Conservation (phyloP, 352 stramenopile genomes). For the Phytophthora ramorum region DNA sequence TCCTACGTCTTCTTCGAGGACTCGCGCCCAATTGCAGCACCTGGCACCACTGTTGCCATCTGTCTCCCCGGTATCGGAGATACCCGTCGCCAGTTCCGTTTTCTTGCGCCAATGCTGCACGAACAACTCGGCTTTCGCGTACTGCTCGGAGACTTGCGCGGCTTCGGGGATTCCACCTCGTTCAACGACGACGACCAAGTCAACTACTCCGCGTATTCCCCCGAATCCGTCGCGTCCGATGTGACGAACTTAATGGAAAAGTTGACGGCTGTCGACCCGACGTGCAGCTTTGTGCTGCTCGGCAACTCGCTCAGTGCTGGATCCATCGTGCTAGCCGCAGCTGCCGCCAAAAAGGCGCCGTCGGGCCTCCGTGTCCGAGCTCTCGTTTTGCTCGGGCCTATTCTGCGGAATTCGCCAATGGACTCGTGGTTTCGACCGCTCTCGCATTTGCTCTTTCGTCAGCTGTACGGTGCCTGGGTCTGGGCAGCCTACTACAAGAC, state of each 20-base stretch:
- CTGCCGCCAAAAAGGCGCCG: slow-evolving; percentile 1
- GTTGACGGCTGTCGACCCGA: slow-evolving; percentile 22
- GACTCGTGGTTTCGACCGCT: slow-evolving; percentile 41
- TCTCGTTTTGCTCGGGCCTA: slow-evolving; percentile 42
- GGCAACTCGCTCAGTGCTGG: slow-evolving; percentile 50
- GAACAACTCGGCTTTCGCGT: slow-evolving; percentile 38
- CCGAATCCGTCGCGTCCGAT: slow-evolving; percentile 40
- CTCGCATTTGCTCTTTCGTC: slow-evolving; percentile 41
- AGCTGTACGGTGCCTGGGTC: slow-evolving; percentile 34
- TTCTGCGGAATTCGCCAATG: slow-evolving; percentile 39
- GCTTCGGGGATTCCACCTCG: slow-evolving; percentile 49
- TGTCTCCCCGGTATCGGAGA: slow-evolving; percentile 53
- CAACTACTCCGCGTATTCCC: slow-evolving; percentile 36
- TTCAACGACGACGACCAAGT: slow-evolving; percentile 16
- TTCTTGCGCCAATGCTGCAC: slow-evolving; percentile 49
- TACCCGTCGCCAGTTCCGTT: slow-evolving; percentile 48
- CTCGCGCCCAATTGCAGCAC: slow-evolving; percentile 28
- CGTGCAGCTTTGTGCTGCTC: slow-evolving; percentile 40
- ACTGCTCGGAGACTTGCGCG: slow-evolving; percentile 49
- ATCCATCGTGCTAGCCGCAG: slow-evolving; percentile 40
- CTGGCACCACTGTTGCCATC: slow-evolving; percentile 33
- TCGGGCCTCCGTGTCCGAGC: slow-evolving; percentile 13
- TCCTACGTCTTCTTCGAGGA: slow-evolving; percentile 50
- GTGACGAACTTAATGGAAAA: slow-evolving; percentile 36
- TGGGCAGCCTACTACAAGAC: slow-evolving; percentile 54